Conservation (phyloP, 208 protist genomes). For the Leishmania braziliensis region DNA sequence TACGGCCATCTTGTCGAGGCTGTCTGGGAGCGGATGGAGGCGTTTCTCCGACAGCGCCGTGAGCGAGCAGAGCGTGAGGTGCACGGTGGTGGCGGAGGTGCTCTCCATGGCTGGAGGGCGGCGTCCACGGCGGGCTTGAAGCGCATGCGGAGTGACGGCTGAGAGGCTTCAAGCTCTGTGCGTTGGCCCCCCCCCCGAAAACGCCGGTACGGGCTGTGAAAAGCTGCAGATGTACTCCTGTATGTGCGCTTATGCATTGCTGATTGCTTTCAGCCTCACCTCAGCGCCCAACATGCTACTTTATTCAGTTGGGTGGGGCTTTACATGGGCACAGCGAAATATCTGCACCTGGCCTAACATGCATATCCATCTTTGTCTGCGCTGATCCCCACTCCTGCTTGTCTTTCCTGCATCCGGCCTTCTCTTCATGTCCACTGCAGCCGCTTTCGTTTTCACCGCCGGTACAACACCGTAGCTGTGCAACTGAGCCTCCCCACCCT, state of each 20-base stretch:
- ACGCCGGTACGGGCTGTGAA: background rate
- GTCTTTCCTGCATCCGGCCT: background rate
- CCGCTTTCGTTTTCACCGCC: background rate
- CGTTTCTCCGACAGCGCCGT: conserved; percentile 44
- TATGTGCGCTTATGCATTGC: background rate
- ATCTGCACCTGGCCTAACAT: background rate
- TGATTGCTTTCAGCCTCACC: background rate
- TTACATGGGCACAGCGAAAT: background rate
- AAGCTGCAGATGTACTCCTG: background rate
- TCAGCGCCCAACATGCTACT: background rate
- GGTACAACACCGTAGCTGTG: background rate
- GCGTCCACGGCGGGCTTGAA: background rate
- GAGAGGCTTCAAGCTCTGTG: background rate
- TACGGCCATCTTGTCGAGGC: conserved; percentile 41
- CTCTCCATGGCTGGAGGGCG: background rate
- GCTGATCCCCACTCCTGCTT: background rate
- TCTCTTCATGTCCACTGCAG: background rate
- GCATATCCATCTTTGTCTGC: background rate
- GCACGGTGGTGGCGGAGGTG: background rate
- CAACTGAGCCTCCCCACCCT: background rate
- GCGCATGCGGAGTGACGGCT: conserved; percentile 12
- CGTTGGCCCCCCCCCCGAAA: background rate
- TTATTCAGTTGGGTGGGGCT: background rate
- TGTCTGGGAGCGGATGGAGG: conserved; percentile 42
- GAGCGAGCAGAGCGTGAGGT: conserved; percentile 47